Base-by-base conservation (phyloP, 1,284 basidiomycete genomes). In the Cryptococcus maquisensis region DNA sequence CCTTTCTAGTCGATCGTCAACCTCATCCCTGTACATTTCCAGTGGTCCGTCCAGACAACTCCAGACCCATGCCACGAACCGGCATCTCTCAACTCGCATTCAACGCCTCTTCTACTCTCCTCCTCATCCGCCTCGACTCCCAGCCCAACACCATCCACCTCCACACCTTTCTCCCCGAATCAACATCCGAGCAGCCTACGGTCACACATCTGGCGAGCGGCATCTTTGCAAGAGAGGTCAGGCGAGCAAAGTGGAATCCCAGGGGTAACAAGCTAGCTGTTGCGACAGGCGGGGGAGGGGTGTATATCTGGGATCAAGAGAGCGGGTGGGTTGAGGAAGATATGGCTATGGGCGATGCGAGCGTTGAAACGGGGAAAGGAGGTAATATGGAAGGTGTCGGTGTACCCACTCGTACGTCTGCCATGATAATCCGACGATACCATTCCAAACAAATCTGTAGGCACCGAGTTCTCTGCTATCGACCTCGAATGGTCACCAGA, bases 71-170 rank as follows among this genome's bases (percentile, higher is more conserved):
- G 23, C 53, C 63, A 84, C 84, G 71, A 80, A 79, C 56, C 12
- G 88, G 87, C 9, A 77, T 81, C 1, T 76, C 81, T 2, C 86
- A 90, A 59, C 73, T 94, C 26, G 83, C 86, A 44, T 93, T 89
- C 82, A 90, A 90, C 71, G 78, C 81, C 42, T 83, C 82, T 15
- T 90, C 88, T 12, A 84, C 79, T 1, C 74, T 88, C 16, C 73
- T 94, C 4, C 79, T 90, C 35, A 82, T 84, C 37, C 83, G 87
- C 49, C 56, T 60, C 28, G 63, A 67, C 20, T 54, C 46, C 23
- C 53, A 57, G 13, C 63, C 72, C 0, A 54, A 61, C 9, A 52
- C 65, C 0, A 36, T 74, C 1, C 69, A 74, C 42, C 63, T 76
- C 3, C 67, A 74, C 54, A 57, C 62, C 2, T 72, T 74, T 54